Percentiles rank a stretch among this genome's conserved stretches.
These are phyloP conservation scores for Torulaspora indica DNA, from an alignment of 805 yeast species.

Conservation along the genomic window DNA sequence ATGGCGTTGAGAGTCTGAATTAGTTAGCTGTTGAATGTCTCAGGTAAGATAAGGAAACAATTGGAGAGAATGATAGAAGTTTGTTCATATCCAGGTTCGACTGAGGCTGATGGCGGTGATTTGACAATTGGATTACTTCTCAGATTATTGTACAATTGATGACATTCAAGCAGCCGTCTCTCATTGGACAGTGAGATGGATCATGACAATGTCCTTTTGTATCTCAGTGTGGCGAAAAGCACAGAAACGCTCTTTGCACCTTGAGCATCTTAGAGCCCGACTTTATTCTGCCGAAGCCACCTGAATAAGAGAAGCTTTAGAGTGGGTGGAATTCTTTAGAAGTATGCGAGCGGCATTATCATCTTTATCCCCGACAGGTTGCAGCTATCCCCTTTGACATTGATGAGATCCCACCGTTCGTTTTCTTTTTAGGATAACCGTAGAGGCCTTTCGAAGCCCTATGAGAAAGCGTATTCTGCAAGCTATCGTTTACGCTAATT, in stretches of 20 bases:
- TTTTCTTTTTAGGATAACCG: conserved; percentile 12
- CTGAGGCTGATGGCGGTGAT: conserved; percentile 14
- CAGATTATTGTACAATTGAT: conserved; percentile 13
- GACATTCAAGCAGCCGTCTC: conserved; percentile 14
- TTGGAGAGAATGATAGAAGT: too few relatives aligned
- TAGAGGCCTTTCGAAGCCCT: conserved; percentile 14
- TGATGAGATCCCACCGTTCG: conserved; percentile 14
- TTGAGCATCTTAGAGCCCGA: conserved; percentile 16
- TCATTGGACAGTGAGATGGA: conserved; percentile 11
- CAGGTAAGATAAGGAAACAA: too few relatives aligned
- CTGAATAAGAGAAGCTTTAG: conserved; percentile 13
- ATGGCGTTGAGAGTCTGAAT: too few relatives aligned
- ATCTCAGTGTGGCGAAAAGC: conserved; percentile 16
- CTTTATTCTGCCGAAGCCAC: conserved; percentile 15
- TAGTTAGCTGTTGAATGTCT: too few relatives aligned
- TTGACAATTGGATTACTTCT: conserved; percentile 14
- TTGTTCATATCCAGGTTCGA: too few relatives aligned
- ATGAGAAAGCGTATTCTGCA: conserved; percentile 10
- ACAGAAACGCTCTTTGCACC: conserved; percentile 16
- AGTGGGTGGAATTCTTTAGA: conserved; percentile 14
- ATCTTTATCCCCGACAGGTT: conserved; percentile 15
- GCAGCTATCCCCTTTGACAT: conserved; percentile 11
- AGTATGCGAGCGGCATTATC: conserved; percentile 11
- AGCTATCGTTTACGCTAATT: conserved; percentile 13
- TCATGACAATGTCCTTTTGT: conserved; percentile 13